Percentiles rank a stretch among this genome's conserved stretches.
These are phyloP conservation scores for Pichia deserticola DNA, from an alignment of 805 yeast genomes.

Conservation along the genomic window DNA sequence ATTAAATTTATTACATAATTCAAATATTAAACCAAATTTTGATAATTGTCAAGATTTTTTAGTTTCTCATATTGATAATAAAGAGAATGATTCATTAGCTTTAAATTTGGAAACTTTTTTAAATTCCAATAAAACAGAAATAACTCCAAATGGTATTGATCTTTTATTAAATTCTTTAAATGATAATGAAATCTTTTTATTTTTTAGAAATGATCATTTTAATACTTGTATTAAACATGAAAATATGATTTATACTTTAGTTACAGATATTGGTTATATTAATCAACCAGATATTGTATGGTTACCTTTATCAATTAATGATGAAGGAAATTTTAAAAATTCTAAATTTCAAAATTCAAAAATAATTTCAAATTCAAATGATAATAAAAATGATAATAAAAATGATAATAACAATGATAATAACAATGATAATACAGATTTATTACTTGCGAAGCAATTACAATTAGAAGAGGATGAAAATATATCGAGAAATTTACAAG, in stretches of 20 bases:
- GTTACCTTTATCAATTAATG: conserved; percentile 69
- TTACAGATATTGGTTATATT: conserved; percentile 65
- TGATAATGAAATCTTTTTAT: conserved; percentile 53
- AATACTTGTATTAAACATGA: conserved; percentile 45
- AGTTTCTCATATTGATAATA: conserved; percentile 15
- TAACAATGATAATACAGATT: conserved; percentile 15
- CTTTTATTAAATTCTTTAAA: conserved; percentile 29
- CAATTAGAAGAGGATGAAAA: conserved; percentile 29
- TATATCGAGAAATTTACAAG: conserved; percentile 23
- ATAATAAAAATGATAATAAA: neutral
- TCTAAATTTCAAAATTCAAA: conserved; percentile 4
- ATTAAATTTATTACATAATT: neutral
- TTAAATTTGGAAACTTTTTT: conserved; percentile 33
- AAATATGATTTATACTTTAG: conserved; percentile 50
- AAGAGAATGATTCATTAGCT: conserved; percentile 2
- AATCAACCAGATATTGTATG: conserved; percentile 54
- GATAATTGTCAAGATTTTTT: conserved; percentile 27
- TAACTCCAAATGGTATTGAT: conserved; percentile 60
- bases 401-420: conserved; percentile 3
- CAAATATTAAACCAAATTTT: conserved; percentile 10
- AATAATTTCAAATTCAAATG: neutral
- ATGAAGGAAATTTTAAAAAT: conserved; percentile 55
- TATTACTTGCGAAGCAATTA: conserved; percentile 22
- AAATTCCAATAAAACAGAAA: conserved; percentile 60
- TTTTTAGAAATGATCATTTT: conserved; percentile 89